Evolutionary conservation across 192 early-diverging fungal species (phyloP).

Genomic region (Umbelopsis vinacea): DNA sequence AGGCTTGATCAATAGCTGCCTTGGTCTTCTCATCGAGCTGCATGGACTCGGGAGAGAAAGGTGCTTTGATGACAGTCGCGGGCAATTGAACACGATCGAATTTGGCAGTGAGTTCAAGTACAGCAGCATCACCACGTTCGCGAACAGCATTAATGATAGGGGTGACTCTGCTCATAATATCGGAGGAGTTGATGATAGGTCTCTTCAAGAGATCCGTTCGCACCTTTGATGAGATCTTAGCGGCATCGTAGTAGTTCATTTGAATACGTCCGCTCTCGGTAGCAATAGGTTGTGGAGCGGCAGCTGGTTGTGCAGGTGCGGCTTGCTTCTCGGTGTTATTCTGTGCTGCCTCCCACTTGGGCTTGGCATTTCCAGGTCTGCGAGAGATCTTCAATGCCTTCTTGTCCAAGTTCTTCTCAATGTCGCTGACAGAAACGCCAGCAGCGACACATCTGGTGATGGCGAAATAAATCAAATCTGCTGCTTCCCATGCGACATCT

Average conservation of each 20-base stretch:
- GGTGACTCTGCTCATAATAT: conserved; percentile 84
- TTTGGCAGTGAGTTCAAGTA: conserved; percentile 84
- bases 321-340: conserved; percentile 25
- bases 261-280: conserved; percentile 62
- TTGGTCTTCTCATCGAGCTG: conserved; percentile 65
- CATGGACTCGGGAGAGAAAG: conserved; percentile 72
- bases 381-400: conserved; percentile 85
- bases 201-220: conserved; percentile 74
- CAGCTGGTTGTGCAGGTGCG: conserved; percentile 28
- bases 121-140: conserved; percentile 80
- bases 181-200: conserved; percentile 90
- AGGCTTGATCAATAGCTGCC: conserved; percentile 93
- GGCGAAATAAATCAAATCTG: conserved; percentile 96
- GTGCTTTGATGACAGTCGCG: conserved; percentile 76
- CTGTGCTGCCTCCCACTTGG: conserved; percentile 59
- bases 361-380: conserved; percentile 94
- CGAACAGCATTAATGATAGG: conserved; percentile 92
- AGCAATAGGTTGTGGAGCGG: conserved; percentile 33
- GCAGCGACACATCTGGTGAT: conserved; percentile 82
- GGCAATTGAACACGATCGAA: conserved; percentile 88
- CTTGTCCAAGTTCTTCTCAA: conserved; percentile 86
- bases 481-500: conserved; percentile 94
- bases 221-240: conserved; percentile 52
- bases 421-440: conserved; percentile 82
- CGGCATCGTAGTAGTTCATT: conserved; percentile 73